Percentiles rank a stretch among this genome's conserved stretches.
phyloP scores from a whole-genome alignment of 108 stramenopile genomes.

The Discostella stelligeroides region DNA sequence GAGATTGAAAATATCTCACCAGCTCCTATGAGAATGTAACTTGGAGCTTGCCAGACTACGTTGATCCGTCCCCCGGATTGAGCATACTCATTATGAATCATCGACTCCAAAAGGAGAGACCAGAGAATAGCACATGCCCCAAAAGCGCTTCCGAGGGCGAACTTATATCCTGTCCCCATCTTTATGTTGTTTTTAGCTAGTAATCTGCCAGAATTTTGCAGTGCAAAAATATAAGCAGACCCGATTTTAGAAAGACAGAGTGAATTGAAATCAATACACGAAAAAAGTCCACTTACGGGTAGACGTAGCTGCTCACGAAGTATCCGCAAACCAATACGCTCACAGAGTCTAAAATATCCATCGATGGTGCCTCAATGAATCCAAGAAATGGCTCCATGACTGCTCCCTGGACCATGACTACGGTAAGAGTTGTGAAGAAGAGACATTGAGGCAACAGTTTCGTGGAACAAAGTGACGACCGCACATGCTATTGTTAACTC shows the following conservation, averaged over 20 bases:
- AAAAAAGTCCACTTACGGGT: slow-evolving; percentile 40
- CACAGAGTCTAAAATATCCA: slow-evolving; percentile 74
- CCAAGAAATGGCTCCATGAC: slow-evolving; percentile 79
- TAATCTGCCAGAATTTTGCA: background rate
- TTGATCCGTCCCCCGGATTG: slow-evolving; percentile 56
- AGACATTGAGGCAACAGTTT: background rate
- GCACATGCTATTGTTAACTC: background rate
- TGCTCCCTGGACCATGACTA: slow-evolving; percentile 76
- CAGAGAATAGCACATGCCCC: slow-evolving; percentile 72
- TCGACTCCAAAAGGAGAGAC: slow-evolving; percentile 72
- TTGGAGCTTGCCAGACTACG: slow-evolving; percentile 77
- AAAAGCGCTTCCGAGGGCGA: slow-evolving; percentile 72
- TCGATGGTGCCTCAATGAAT: slow-evolving; percentile 73
- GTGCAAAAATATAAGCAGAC: background rate
- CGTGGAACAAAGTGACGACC: background rate
- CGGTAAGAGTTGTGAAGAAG: background rate
- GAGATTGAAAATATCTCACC: slow-evolving; percentile 87
- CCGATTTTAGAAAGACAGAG: background rate
- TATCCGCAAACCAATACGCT: slow-evolving; percentile 70
- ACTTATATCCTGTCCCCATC: slow-evolving; percentile 78
- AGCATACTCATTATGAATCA: slow-evolving; percentile 67
- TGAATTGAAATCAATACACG: background rate
- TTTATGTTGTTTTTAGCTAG: slow-evolving; percentile 64
- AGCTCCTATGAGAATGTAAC: slow-evolving; percentile 77
- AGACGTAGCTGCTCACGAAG: slow-evolving; percentile 62